Percentiles rank a stretch among this genome's conserved stretches.
phyloP scores from a whole-genome alignment of 768 basidiomycete genomes.

The Suillus sp. region DNA sequence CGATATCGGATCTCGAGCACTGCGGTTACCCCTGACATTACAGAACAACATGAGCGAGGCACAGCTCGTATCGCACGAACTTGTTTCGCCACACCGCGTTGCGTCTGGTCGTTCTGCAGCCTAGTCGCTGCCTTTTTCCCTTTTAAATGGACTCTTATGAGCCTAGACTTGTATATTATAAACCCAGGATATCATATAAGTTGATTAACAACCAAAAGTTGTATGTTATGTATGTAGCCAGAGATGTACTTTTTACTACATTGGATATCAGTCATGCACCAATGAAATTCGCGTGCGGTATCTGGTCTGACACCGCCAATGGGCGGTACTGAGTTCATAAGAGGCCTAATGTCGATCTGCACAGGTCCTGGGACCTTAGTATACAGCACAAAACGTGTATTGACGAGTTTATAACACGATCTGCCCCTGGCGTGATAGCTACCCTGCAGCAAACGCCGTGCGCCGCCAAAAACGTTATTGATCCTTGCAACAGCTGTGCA shows the following conservation, averaged over 20 bases:
- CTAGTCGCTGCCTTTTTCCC: slow-evolving; percentile 13
- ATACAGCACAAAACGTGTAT: background rate
- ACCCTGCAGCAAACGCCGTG: slow-evolving; percentile 21
- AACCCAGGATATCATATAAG: background rate
- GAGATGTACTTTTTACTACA: slow-evolving; percentile 23
- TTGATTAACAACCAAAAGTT: slow-evolving; percentile 2
- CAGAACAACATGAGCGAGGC: slow-evolving; percentile 49
- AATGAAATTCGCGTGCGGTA: slow-evolving; percentile 1
- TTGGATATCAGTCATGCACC: slow-evolving; percentile 15
- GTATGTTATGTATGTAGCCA: slow-evolving; percentile 27
- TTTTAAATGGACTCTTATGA: slow-evolving; percentile 6
- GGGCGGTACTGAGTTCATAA: background rate
- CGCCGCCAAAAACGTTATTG: slow-evolving; percentile 29
- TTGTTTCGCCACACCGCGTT: slow-evolving; percentile 21
- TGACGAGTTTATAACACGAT: no score
- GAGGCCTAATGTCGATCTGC: slow-evolving; percentile 1
- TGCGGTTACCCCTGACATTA: slow-evolving; percentile 21
- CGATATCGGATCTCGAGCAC: slow-evolving; percentile 15
- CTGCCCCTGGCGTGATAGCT: background rate
- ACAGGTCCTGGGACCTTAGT: slow-evolving; percentile 1
- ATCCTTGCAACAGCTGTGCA: slow-evolving; percentile 19
- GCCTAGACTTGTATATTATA: slow-evolving; percentile 10
- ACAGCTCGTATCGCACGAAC: slow-evolving; percentile 34
- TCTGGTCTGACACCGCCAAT: slow-evolving; percentile 4
- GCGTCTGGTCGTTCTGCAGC: slow-evolving; percentile 10